phyloP scores from a whole-genome alignment of 2,329 filamentous ascomycete species.

The Fusarium pseudograminearum region DNA sequence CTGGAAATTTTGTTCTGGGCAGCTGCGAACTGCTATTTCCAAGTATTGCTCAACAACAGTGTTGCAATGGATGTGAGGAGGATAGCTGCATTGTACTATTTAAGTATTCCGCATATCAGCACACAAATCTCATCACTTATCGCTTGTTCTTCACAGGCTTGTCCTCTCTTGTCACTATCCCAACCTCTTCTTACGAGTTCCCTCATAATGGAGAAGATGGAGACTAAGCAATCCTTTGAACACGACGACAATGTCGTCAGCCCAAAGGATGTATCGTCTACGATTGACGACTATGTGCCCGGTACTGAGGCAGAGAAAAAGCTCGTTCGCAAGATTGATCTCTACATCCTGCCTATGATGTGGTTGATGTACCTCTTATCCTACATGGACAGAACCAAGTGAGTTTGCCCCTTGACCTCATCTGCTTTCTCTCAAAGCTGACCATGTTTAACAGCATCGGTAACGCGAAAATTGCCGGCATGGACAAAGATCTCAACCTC shows the following conservation, averaged over 20 bases:
- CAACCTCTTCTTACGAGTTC: neutral
- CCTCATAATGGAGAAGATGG: neutral
- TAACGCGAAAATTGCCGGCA: neutral
- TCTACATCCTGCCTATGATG: neutral
- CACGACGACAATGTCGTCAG: neutral
- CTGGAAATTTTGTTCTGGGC: neutral
- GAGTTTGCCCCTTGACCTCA: neutral
- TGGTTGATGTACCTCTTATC: neutral
- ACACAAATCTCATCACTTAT: neutral
- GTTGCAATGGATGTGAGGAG: neutral
- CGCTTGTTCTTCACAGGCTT: neutral
- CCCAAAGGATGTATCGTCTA: neutral
- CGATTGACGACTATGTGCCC: neutral
- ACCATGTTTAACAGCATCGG: neutral
- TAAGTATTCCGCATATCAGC: neutral
- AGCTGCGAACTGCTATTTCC: neutral
- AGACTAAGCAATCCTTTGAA: neutral
- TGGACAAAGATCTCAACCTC: neutral
- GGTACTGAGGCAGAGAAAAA: neutral
- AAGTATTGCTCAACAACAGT: neutral
- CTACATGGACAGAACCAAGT: neutral
- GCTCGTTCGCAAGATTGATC: neutral
- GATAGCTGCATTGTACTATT: neutral
- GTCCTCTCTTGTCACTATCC: rapidly evolving
- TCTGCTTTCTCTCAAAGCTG: neutral